phyloP scores from a whole-genome alignment of 148 eudicot genomes.

The Agrostemma githago region DNA sequence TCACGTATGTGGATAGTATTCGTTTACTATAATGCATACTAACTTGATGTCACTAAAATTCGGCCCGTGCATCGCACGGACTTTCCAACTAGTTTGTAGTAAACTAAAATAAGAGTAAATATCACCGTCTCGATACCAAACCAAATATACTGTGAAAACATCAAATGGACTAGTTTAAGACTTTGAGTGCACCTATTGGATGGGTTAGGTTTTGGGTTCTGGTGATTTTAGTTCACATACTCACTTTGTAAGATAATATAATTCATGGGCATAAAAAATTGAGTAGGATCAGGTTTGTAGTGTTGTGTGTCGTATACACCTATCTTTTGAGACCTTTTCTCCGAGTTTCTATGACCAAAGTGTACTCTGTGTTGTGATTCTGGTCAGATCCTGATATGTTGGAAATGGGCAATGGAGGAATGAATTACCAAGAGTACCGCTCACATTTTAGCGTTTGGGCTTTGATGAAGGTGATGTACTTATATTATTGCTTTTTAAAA shows the following conservation, averaged over 20 bases:
- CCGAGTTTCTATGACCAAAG: not conserved
- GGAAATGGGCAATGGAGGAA: conserved; percentile 98
- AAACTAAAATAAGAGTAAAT: too few relatives aligned
- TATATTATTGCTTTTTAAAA: not conserved
- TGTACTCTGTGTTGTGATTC: not conserved
- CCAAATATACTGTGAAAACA: too few relatives aligned
- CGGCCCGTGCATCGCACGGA: too few relatives aligned
- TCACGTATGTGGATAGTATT: too few relatives aligned
- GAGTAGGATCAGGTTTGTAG: not conserved
- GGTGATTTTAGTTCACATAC: not conserved
- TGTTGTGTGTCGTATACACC: not conserved
- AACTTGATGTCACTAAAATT: too few relatives aligned
- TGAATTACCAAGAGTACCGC: conserved; percentile 73
- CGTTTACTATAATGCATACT: too few relatives aligned
- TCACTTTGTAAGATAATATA: not conserved
- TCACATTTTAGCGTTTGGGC: conserved; percentile 99
- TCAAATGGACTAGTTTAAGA: not conserved
- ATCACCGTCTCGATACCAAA: too few relatives aligned
- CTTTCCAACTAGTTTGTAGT: too few relatives aligned
- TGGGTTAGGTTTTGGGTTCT: not conserved
- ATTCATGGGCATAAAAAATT: not conserved
- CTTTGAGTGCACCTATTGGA: not conserved
- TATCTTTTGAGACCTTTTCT: not conserved
- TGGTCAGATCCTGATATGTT: conserved; percentile 90
- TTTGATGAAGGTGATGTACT: conserved; percentile 67